A percentile compares a stretch with the other conserved stretches of the same genome.
Conservation (phyloP, 768 basidiomycete genomes). For the Boletus barrowsii region DNA sequence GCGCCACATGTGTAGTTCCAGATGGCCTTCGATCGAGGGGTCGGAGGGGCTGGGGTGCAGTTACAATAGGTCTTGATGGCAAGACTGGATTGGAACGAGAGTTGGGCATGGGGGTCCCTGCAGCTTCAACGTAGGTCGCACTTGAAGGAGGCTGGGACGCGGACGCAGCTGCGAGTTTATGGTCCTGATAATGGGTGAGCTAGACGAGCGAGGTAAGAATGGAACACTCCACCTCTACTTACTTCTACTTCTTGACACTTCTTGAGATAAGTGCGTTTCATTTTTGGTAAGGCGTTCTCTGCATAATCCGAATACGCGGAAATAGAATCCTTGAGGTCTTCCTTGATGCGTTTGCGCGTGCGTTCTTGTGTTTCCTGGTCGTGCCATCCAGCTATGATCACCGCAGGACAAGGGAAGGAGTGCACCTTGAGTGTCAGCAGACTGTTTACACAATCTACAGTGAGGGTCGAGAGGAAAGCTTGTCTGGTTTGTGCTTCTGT, state of each 20-base stretch:
- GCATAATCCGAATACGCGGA: slow-evolving; percentile 77
- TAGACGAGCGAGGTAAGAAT: slow-evolving; percentile 1
- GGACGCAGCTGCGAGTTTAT: slow-evolving; percentile 48
- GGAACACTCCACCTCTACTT: slow-evolving; percentile 65
- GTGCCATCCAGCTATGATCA: neutral
- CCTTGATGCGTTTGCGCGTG: slow-evolving; percentile 88
- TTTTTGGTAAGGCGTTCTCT: slow-evolving; percentile 72
- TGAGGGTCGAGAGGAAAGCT: slow-evolving; percentile 72
- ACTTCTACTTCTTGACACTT: slow-evolving; percentile 91
- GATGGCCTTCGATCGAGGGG: slow-evolving; percentile 76
- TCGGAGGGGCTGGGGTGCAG: slow-evolving; percentile 70
- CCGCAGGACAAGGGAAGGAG: neutral
- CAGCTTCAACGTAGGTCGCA: slow-evolving; percentile 34
- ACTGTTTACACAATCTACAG: slow-evolving; percentile 68
- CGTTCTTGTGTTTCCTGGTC: slow-evolving; percentile 84
- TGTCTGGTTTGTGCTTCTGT: slow-evolving; percentile 83
- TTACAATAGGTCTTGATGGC: slow-evolving; percentile 52
- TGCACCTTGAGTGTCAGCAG: slow-evolving; percentile 64
- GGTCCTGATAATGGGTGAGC: slow-evolving; percentile 47
- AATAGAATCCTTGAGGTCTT: slow-evolving; percentile 82
- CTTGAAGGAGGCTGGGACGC: slow-evolving; percentile 27
- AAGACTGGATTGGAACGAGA: slow-evolving; percentile 46
- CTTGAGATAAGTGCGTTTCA: slow-evolving; percentile 76
- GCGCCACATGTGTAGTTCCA: slow-evolving; percentile 46
- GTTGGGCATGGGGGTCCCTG: slow-evolving; percentile 30